Base-by-base conservation (phyloP, 208 protist species). In the Crithidia fasciculata region DNA sequence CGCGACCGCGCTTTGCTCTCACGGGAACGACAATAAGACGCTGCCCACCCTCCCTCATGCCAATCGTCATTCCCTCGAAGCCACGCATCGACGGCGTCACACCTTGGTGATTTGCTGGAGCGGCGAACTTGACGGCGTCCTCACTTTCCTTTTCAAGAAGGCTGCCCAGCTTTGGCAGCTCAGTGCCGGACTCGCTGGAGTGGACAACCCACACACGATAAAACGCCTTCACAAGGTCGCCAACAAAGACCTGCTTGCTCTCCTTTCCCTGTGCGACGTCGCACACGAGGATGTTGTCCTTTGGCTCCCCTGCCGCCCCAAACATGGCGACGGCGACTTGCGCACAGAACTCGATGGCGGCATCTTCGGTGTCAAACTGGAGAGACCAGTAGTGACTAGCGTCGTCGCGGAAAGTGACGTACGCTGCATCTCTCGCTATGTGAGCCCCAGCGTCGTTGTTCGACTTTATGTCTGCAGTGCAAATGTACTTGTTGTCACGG, bases 31-130 rank as follows among this genome's bases (percentile, higher is more conserved):
- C 81, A 45, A 88, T 69, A 19, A 90, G 67, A n/a, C 88, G 82
- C 60, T 82, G 76, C 12, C 81, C 82, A 18, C 80, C 81, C 81
- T 91, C 83, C 18, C 75, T 67, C 86, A 91, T 93, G 55, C 87
- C 91, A 18, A 92, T 77, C 12, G 90, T 40, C 81, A 92, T 86
- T 10, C 88, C 87, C 74, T 95, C 91, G 84, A 95, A 95, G 0
- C 88, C 88, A 56, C 88, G 89, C 88, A 92, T 92, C 8, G 68
- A 58, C 2, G 85, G 12, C 0, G 74, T 82, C 19, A 93, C 83
- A 69, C 76, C 81, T 41, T 88, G 69, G 69, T 94, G 83, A 71
- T 84, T 94, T 5, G 84, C 74, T n/a, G 86, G 89, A 10, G 84
- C 82, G 19, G 45, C 76, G 43, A 88, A 70, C 50, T 81, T 85